Evolutionary conservation across 208 protist species (phyloP).

Genomic region (Trypanosoma theileri): DNA sequence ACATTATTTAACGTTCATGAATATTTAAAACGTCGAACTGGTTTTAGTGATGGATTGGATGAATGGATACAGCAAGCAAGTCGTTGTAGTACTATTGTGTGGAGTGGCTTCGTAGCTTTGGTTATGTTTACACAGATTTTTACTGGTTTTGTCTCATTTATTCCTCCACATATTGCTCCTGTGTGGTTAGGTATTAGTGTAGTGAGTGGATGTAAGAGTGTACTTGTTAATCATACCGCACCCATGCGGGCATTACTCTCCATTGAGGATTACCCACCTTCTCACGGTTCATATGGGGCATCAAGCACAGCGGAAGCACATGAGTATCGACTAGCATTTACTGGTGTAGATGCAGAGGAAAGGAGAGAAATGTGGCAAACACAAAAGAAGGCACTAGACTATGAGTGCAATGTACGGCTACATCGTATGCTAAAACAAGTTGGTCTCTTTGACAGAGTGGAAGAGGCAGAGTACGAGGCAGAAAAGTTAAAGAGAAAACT

Average conservation of each 20-base stretch:
- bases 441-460: constrained; percentile 61
- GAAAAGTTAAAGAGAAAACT: constrained; percentile 61
- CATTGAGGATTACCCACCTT: constrained; percentile 50
- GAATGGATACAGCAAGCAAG: constrained; percentile 40
- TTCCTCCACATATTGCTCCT: constrained; percentile 65
- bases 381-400: constrained; percentile 80
- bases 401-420: constrained; percentile 84
- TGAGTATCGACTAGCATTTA: constrained; percentile 76
- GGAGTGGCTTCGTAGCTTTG: constrained; percentile 30
- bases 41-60: constrained; percentile 73
- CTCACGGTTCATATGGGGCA: constrained; percentile 65
- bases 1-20: constrained; percentile 51
- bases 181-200: constrained; percentile 77
- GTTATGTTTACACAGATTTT: constrained; percentile 17
- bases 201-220: constrained; percentile 44
- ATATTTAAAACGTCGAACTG: constrained; percentile 55
- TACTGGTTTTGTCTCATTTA: constrained; percentile 31
- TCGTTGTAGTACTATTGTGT: constrained; percentile 20
- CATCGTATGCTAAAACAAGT: constrained; percentile 51
- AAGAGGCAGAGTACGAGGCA: constrained; percentile 79
- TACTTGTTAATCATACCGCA: constrained; percentile 53
- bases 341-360: constrained; percentile 69
- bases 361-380: constrained; percentile 64
- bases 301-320: constrained; percentile 67
- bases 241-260: constrained; percentile 53